Conservation (phyloP, 345 rosid genomes). For the Xanthoceras sorbifolium region DNA sequence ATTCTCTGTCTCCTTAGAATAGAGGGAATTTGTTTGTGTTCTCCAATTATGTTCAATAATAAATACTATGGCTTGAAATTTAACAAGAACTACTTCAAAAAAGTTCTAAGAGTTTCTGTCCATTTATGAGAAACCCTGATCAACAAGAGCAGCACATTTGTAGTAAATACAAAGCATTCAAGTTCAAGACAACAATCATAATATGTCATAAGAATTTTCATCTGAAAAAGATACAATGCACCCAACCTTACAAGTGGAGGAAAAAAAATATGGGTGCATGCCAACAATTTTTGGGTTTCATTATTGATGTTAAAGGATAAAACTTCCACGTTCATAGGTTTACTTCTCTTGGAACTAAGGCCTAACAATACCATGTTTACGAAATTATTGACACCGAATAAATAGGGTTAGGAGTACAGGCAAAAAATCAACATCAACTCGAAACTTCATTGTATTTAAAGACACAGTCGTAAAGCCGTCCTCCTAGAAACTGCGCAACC, state of each 20-base stretch:
- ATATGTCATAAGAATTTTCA: not conserved
- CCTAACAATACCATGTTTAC: slow-evolving; percentile 15
- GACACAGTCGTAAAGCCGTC: slow-evolving; percentile 95
- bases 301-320: slow-evolving; percentile 5
- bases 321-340: not conserved
- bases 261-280: not conserved
- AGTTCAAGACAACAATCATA: not conserved
- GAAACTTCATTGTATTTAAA: slow-evolving; percentile 81
- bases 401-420: not conserved
- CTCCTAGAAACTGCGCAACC: slow-evolving; percentile 98
- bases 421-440: slow-evolving; percentile 24
- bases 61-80: not conserved
- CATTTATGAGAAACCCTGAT: not conserved
- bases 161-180: not conserved
- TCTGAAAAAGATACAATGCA: slow-evolving; percentile 7
- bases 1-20: not conserved
- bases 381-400: not conserved
- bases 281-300: not conserved
- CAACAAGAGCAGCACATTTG: not conserved
- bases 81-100: not conserved
- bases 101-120: not conserved
- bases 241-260: not conserved
- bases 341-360: slow-evolving; percentile 7
- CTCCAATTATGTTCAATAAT: not conserved
- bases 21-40: not conserved